Base-by-base conservation (phyloP, 2,329 filamentous ascomycete species). In the Pestalotiopsis sp. region DNA sequence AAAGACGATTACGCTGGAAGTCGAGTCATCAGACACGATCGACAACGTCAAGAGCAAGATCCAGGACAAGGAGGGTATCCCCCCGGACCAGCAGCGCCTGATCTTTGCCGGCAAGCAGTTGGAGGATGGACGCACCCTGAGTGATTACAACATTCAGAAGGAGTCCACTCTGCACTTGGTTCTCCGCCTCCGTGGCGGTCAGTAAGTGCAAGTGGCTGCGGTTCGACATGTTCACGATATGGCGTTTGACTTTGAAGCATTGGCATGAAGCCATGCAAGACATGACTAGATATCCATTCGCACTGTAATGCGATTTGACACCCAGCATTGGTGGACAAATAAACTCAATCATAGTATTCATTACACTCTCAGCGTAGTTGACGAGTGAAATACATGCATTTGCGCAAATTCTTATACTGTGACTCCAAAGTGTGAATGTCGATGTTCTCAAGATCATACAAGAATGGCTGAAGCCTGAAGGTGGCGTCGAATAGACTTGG, bases 121-220 rank as follows among this genome's bases (percentile, higher is more conserved):
- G 64, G 91, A 93, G 78, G 91, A 94, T 75, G 92, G 92, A 66
- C 89, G 92, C 35, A 94, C 92, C 2, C 82, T 94, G n/a, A 91
- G 88, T n/a, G 92, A 94, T 77, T 94, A 94, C 86, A 94, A 94
- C 83, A 95, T 95, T 70, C 93, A 96, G 81, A 92, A 92, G 81
- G 90, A 92, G 77, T 90, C 88, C 3, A 92, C 90, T 1, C 85
- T 92, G 14, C 90, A 92, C 79, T 80, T 92, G 74, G 90, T 92
- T 62, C 87, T 92, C 66, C 89, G 58, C 22, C 58, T 61, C 14
- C 58, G 58, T 61, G 58, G 58, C 82, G 90, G 90, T 70, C 82
- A 84, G 76, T 85, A 83, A 75, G 69, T 24, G 38, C 35, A 70
- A 68, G 67, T 20, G 14, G 48, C 35, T 64, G 59, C 69, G 65